A percentile compares a stretch with the other conserved stretches of the same genome.
phyloP scores from a whole-genome alignment of 805 yeast genomes.

The Candida palmyrensis region DNA sequence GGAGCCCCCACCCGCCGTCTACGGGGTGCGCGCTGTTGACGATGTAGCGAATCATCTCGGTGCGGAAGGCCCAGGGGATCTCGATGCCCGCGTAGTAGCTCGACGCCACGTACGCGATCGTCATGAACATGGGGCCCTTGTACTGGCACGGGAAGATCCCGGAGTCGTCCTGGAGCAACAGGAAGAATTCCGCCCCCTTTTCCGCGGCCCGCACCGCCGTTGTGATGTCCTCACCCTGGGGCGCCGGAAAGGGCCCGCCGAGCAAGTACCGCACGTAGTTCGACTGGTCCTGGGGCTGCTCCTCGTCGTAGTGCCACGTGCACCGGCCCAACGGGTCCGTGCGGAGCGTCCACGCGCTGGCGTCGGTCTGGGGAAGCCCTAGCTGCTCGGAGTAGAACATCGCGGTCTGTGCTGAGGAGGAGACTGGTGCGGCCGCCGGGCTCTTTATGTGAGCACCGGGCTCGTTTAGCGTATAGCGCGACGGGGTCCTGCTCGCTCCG shows the following conservation, averaged over 20 bases:
- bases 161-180: conserved; percentile 68
- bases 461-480: no score
- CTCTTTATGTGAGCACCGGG: no score
- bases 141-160: conserved; percentile 91
- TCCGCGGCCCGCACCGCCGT: conserved; percentile 57
- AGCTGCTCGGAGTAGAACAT: conserved; percentile 63
- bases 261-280: conserved; percentile 53
- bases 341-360: conserved; percentile 66
- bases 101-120: conserved; percentile 79
- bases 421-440: background rate
- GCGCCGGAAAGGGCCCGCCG: conserved; percentile 34
- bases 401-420: background rate
- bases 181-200: conserved; percentile 70
- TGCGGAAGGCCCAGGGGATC: conserved; percentile 59
- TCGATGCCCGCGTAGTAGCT: conserved; percentile 63
- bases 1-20: conserved; percentile 99
- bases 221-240: conserved; percentile 19
- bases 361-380: conserved; percentile 66
- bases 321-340: conserved; percentile 72
- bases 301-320: conserved; percentile 66
- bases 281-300: conserved; percentile 36
- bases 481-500: no score
- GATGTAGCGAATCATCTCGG: conserved; percentile 77
- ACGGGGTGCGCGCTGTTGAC: conserved; percentile 95
- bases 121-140: conserved; percentile 97